Evolutionary conservation across 306 rosid genomes (phyloP).

Genomic region (Citrullus amarus): DNA sequence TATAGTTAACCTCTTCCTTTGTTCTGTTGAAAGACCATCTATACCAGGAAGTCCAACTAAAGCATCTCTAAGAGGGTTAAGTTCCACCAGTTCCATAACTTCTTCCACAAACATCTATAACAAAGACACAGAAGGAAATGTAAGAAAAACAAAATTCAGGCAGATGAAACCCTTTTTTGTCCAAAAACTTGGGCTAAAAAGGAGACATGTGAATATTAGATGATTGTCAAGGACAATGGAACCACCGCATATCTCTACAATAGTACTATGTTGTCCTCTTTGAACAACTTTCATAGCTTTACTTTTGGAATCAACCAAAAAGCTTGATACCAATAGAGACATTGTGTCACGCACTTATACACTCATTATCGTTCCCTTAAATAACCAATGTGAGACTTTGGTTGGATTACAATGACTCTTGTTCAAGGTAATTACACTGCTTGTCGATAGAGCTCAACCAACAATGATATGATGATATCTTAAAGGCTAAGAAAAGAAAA

Average conservation of each 20-base stretch:
- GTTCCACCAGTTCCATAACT: constrained; percentile 35
- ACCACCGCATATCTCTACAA: no score
- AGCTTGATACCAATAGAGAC: no score
- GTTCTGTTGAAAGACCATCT: constrained; percentile 36
- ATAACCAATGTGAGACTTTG: no score
- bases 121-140: background rate
- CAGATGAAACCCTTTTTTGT: background rate
- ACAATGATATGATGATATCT: background rate
- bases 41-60: constrained; percentile 36
- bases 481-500: background rate
- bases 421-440: no score
- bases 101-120: constrained; percentile 35
- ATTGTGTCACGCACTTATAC: no score
- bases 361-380: no score
- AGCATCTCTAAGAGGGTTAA: constrained; percentile 21
- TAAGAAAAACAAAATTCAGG: background rate
- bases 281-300: no score
- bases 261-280: no score
- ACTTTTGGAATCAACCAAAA: no score
- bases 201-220: background rate
- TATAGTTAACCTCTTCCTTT: constrained; percentile 33
- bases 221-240: background rate
- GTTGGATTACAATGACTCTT: no score
- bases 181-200: no score
- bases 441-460: no score